phyloP scores from a whole-genome alignment of 345 rosid species.

The Brassica incana region DNA sequence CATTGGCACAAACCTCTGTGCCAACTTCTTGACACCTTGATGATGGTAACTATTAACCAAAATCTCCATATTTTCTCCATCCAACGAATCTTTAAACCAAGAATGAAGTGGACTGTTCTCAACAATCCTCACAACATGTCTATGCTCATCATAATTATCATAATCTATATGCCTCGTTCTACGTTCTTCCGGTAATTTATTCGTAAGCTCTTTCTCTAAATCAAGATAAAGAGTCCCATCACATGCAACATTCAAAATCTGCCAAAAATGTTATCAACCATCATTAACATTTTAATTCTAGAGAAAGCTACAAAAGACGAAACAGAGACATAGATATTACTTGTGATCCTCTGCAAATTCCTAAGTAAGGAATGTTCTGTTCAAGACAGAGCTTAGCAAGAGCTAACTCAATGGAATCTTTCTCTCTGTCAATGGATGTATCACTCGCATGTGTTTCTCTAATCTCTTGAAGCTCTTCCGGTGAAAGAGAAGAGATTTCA shows the following conservation, averaged over 20 bases:
- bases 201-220: conserved; percentile 60
- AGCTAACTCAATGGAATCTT: conserved; percentile 77
- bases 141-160: conserved; percentile 59
- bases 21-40: conserved; percentile 64
- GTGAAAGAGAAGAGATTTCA: conserved; percentile 57
- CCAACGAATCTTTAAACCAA: conserved; percentile 64
- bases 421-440: conserved; percentile 75
- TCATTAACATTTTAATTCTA: not conserved
- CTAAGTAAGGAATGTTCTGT: conserved; percentile 77
- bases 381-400: conserved; percentile 84
- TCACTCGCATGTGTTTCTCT: conserved; percentile 68
- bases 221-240: conserved; percentile 77
- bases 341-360: conserved; percentile 83
- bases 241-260: conserved; percentile 76
- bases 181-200: conserved; percentile 34
- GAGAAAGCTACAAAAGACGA: conserved; percentile 6
- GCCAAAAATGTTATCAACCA: not conserved
- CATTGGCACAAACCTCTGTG: conserved; percentile 63
- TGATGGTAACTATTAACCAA: conserved; percentile 72
- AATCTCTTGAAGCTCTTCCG: conserved; percentile 73
- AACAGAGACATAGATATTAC: conserved; percentile 22
- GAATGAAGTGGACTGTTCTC: conserved; percentile 55
- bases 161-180: conserved; percentile 50
- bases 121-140: conserved; percentile 53
- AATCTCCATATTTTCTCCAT: conserved; percentile 51